Conservation (phyloP, 2,329 filamentous ascomycete genomes). For the Botrytis paeoniae region DNA sequence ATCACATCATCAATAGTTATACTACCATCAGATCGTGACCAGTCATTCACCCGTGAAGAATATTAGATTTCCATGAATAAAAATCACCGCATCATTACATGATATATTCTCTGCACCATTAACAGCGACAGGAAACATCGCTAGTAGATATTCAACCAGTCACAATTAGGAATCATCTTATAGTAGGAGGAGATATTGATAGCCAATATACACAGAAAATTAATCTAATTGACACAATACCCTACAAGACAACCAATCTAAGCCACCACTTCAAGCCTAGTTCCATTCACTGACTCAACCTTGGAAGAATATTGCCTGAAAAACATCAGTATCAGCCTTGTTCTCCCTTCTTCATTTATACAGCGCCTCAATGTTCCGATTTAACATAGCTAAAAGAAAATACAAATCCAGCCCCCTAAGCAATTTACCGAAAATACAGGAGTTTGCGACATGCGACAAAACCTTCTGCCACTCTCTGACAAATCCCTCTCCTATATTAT, state of each 20-base stretch:
- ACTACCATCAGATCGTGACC: not conserved
- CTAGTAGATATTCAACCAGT: not conserved
- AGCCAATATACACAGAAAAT: not conserved
- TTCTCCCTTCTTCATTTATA: too few relatives aligned
- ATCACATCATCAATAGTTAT: not conserved
- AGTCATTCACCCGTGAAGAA: too few relatives aligned
- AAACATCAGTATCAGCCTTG: not conserved
- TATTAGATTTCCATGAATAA: not conserved
- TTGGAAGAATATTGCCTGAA: not conserved
- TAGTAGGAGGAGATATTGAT: not conserved
- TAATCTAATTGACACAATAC: too few relatives aligned
- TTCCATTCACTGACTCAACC: rapidly evolving
- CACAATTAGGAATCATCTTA: rapidly evolving
- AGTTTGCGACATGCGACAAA: rapidly evolving
- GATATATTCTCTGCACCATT: not conserved
- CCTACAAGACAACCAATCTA: too few relatives aligned
- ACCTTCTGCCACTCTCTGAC: not conserved
- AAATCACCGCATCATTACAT: not conserved
- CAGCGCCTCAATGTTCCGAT: too few relatives aligned
- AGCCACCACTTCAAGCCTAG: too few relatives aligned
- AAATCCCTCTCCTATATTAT: not conserved
- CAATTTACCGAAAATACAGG: not conserved
- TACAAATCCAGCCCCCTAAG: not conserved
- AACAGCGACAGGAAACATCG: not conserved
- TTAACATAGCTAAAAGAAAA: too few relatives aligned